phyloP scores from a whole-genome alignment of 306 rosid genomes.

The Morella rubra region DNA sequence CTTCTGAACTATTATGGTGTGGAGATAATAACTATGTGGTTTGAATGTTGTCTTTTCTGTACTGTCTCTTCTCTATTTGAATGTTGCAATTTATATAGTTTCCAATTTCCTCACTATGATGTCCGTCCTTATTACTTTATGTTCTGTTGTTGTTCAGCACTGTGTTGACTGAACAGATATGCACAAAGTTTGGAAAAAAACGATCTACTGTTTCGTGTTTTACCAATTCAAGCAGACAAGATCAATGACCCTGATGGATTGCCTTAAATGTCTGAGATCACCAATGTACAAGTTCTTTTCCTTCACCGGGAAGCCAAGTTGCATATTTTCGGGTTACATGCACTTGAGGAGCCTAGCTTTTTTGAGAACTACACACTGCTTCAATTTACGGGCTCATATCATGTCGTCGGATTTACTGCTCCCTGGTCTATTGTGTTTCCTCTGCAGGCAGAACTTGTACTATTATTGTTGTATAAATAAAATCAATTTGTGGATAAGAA shows the following conservation, averaged over 20 bases:
- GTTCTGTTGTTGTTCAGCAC: conserved; percentile 8
- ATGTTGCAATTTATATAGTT: not conserved
- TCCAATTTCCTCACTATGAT: not conserved
- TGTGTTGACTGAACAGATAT: conserved; percentile 16
- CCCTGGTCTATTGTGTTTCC: conserved; percentile 28
- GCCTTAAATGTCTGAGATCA: conserved; percentile 15
- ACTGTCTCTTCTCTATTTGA: too few species aligned
- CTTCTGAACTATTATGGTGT: not conserved
- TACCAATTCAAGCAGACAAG: conserved; percentile 27
- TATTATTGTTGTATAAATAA: conserved; percentile 44
- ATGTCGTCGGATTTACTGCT: conserved; percentile 28
- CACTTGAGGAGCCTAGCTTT: conserved; percentile 28
- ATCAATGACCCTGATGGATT: conserved; percentile 40
- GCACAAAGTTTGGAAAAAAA: conserved; percentile 17
- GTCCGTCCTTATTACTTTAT: conserved; percentile 5
- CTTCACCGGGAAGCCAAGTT: conserved; percentile 25
- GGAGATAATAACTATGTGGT: not conserved
- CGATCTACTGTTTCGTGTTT: conserved; percentile 31
- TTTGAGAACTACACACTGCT: conserved; percentile 20
- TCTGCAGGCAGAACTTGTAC: conserved; percentile 33
- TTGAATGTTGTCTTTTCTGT: too few species aligned
- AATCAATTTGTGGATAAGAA: conserved; percentile 25
- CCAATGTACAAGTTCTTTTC: conserved; percentile 32
- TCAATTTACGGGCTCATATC: conserved; percentile 36
- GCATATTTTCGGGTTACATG: conserved; percentile 30